These are phyloP conservation scores for Diaporthe longicolla DNA, from an alignment of 2,329 filamentous ascomycete genomes.

Conservation along the genomic window DNA sequence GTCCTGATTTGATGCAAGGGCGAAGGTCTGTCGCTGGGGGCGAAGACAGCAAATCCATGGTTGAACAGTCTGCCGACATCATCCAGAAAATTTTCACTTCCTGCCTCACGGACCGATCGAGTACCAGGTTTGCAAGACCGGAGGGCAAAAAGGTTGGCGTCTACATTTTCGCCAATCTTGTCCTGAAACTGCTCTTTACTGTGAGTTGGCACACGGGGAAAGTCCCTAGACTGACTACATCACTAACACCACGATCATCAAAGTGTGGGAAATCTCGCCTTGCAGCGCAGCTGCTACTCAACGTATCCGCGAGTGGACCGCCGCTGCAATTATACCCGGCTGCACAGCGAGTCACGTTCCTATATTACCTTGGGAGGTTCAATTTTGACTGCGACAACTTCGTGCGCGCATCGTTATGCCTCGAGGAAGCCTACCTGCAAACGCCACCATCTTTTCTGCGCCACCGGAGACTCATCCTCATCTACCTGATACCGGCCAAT, in stretches of 20 bases:
- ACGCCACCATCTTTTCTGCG: slow-evolving; percentile 71
- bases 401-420: slow-evolving; percentile 79
- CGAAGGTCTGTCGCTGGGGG: slow-evolving; percentile 69
- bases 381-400: slow-evolving; percentile 89
- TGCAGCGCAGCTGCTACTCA: slow-evolving; percentile 89
- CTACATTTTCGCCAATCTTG: slow-evolving; percentile 93
- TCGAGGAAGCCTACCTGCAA: slow-evolving; percentile 86
- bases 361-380: slow-evolving; percentile 95
- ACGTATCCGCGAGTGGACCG: slow-evolving; percentile 86
- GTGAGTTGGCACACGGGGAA: slow-evolving; percentile 58
- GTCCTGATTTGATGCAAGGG: slow-evolving; percentile 82
- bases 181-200: slow-evolving; percentile 88
- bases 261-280: slow-evolving; percentile 86
- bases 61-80: slow-evolving; percentile 89
- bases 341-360: slow-evolving; percentile 88
- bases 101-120: slow-evolving; percentile 85
- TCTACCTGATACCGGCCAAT: slow-evolving; percentile 86
- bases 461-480: slow-evolving; percentile 85
- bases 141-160: slow-evolving; percentile 90
- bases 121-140: slow-evolving; percentile 75
- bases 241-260: slow-evolving; percentile 6
- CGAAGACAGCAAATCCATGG: slow-evolving; percentile 81
- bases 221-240: slow-evolving; percentile 13
- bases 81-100: slow-evolving; percentile 93
- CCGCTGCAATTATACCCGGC: slow-evolving; percentile 87